Evolutionary conservation across 164 flowering plant species (phyloP), one percentile per base, ranked within the genome.

Genomic region (Euptelea pleiosperma): DNA sequence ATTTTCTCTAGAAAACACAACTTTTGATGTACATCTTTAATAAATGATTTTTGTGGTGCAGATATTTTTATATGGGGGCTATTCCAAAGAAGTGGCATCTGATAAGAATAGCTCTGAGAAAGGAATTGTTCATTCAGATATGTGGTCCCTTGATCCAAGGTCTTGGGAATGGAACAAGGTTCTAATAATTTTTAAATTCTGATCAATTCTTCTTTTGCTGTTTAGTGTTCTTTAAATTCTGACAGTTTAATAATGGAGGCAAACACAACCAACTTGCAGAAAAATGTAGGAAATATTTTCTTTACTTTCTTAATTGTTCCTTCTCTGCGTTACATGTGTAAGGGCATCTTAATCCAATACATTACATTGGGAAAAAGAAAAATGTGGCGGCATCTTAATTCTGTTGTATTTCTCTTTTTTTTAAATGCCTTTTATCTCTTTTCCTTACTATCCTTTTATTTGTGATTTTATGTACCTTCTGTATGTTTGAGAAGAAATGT

Each of bases 121-220:
- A 71, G 97, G 99, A 69, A 69, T 72, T 63, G 91, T 90, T 70
- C 97, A 93, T 69, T 63, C 99, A 57, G 97, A 93, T 66, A 70
- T 93, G 91, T 90, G 96, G 96, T 85, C 85, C 43, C 94, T 93
- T 69, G 96, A 93, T 76, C 96, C 97, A 49, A 84, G 74, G 76
- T 86, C 86, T 62, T 93, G 99, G 99, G 96, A 90, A 58, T 90
- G 99, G 99, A 93, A 80, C 74, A 90, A 90, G 96, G 99, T 93
- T 56, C 22, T 51, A 35, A n/a, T 50, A 28, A 19, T 45, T 39
- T n/a, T 33, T 21, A 28, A 18, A 6, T 29, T 50, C 6, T n/a
- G n/a, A 26, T 28, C 16, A 15, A 0, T 28, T 18, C 12, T 16
- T 6, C 12, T 18, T 29, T 25, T 33, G 6, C 4, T 31, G 24